Evolutionary conservation across 2,329 filamentous ascomycete species (phyloP).

Genomic region (Cryphonectria parasitica): DNA sequence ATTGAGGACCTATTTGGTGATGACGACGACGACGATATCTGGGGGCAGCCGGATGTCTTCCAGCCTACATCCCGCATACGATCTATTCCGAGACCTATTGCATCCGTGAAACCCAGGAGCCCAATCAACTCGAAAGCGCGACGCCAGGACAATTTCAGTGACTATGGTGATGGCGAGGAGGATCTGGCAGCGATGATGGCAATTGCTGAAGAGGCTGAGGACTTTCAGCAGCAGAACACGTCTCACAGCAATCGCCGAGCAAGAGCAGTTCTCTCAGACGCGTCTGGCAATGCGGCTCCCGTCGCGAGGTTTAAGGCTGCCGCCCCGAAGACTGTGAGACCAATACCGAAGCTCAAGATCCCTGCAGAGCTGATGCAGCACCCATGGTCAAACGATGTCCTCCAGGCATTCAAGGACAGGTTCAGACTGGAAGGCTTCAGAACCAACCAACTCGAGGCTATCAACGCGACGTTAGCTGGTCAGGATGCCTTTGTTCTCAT

Average conservation of each 20-base stretch:
- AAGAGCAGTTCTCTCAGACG: conserved; percentile 50
- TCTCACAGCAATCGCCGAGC: conserved; percentile 32
- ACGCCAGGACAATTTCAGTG: conserved; percentile 36
- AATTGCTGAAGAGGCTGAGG: conserved; percentile 54
- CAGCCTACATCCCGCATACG: conserved; percentile 11
- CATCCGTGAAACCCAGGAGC: conserved; percentile 28
- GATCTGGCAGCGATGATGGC: conserved; percentile 55
- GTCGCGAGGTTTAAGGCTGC: conserved; percentile 39
- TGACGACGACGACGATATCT: conserved; percentile 33
- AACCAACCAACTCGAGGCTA: conserved; percentile 89
- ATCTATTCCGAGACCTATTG: conserved; percentile 17
- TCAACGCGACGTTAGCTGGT: conserved; percentile 87
- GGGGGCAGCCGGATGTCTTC: conserved; percentile 16
- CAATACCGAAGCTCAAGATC: conserved; percentile 42
- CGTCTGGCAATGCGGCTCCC: conserved; percentile 50
- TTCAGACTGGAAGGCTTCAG: conserved; percentile 89
- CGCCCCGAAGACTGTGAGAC: conserved; percentile 37
- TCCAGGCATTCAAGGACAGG: conserved; percentile 74
- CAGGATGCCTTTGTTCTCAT: conserved; percentile 95
- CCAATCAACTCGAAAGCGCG: conserved; percentile 31
- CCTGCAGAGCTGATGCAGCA: conserved; percentile 63
- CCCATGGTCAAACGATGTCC: conserved; percentile 86
- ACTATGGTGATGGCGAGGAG: conserved; percentile 43
- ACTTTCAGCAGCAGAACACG: conserved; percentile 51
- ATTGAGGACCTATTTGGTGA: conserved; percentile 33